Evolutionary conservation across 2,329 filamentous ascomycete species (phyloP), one percentile per base, ranked within the genome.

Genomic region (Diaporthe australafricana): DNA sequence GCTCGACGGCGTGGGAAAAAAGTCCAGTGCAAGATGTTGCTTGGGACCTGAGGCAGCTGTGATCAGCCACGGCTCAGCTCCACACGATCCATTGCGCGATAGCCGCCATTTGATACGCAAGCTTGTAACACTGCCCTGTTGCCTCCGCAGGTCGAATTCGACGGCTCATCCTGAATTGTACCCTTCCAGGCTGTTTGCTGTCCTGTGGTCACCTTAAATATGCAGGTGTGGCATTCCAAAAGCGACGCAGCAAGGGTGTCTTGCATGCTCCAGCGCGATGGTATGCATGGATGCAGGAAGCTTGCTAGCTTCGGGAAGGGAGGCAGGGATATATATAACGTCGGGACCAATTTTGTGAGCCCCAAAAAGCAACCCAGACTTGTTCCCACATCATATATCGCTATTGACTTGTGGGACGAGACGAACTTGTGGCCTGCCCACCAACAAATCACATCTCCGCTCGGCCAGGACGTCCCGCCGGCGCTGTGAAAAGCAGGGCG

Each of bases 191-290:
- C 14, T 40, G 32, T 30, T 52, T 40, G 45, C 42, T 35, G 60
- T 35, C 45, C 45, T 25, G 42, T 35, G 35, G 50, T 47, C 66
- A 27, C 48, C 45, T 50, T 32, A 50, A 50, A 45, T n/a, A 38
- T 68, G 70, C 66, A 55, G 70, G 70, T 69, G 66, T 73, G 72
- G 56, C 70, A 73, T 73, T 73, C 70, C 30, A 40, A 48, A 48
- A 42, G 50, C 53, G 56, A 68, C 40, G 25, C 35, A 48, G 66
- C 72, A 72, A 73, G 72, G 72, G 72, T 73, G 50, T 48, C 48
- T 65, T 32, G 67, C 67, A 69, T 65, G 47, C 30, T 62, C 45
- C 25, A 65, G 66, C 70, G 66, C 56, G 57, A 69, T 72, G 72
- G 57, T 66, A 42, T 50, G 45, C 70, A 73, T 72, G 72, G 72